These are phyloP conservation scores for Xanthoceras sorbifolium DNA, from an alignment of 345 rosid species.

Conservation along the genomic window DNA sequence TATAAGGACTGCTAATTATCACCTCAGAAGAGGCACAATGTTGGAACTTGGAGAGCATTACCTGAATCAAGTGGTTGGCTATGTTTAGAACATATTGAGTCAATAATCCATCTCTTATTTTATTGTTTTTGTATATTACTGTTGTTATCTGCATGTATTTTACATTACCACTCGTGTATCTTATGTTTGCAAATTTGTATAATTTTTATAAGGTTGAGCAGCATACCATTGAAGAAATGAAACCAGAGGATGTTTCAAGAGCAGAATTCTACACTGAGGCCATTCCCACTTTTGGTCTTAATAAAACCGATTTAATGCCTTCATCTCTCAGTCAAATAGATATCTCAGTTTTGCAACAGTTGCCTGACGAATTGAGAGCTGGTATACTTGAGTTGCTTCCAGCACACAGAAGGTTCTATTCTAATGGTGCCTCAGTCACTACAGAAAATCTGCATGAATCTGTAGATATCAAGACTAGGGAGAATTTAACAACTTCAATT, in stretches of 20 bases:
- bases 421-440: conserved; percentile 35
- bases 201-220: conserved; percentile 26
- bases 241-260: conserved; percentile 21
- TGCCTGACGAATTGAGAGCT: conserved; percentile 79
- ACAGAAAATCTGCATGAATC: conserved; percentile 36
- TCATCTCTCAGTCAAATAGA: conserved; percentile 84
- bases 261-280: conserved; percentile 34
- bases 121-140: conserved; percentile 5
- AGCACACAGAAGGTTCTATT: conserved; percentile 42
- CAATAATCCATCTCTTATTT: not conserved
- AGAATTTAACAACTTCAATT: conserved; percentile 33
- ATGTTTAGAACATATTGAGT: not conserved
- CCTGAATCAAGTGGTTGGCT: conserved; percentile 2
- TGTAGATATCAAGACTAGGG: conserved; percentile 28
- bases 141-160: not conserved
- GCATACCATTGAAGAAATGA: conserved; percentile 23
- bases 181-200: not conserved
- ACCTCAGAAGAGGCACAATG: not conserved
- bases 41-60: not conserved
- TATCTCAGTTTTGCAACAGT: conserved; percentile 66
- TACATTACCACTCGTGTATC: not conserved
- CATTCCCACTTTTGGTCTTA: conserved; percentile 19
- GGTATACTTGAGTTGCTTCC: conserved; percentile 71
- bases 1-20: not conserved
- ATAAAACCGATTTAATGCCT: conserved; percentile 63